A percentile compares a stretch with the other conserved stretches of the same genome.
Conservation (phyloP, 306 rosid species). For the Vigna radiata region DNA sequence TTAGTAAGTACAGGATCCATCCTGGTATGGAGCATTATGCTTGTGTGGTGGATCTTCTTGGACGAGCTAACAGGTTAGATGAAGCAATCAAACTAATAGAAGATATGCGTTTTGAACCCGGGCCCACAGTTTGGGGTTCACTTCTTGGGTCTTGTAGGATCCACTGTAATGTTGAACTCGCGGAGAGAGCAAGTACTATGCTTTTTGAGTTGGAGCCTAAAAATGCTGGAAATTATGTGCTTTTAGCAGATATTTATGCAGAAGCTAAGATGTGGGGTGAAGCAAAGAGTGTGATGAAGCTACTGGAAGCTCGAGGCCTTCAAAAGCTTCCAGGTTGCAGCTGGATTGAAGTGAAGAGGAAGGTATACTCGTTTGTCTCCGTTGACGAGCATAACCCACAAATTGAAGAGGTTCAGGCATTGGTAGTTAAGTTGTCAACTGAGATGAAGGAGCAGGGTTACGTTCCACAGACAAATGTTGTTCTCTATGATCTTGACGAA, state of each 20-base stretch:
- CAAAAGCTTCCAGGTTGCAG: conserved; percentile 85
- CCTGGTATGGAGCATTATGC: conserved; percentile 89
- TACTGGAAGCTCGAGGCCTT: conserved; percentile 65
- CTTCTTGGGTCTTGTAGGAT: conserved; percentile 90
- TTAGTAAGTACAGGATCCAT: conserved; percentile 56
- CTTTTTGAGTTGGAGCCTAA: conserved; percentile 84
- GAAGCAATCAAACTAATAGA: conserved; percentile 85
- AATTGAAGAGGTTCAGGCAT: conserved; percentile 71
- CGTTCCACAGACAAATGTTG: conserved; percentile 68
- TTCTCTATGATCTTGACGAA: conserved; percentile 79
- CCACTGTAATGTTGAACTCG: conserved; percentile 83
- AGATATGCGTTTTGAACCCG: conserved; percentile 77
- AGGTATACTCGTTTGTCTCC: conserved; percentile 73
- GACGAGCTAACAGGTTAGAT: conserved; percentile 83
- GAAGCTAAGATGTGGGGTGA: conserved; percentile 75
- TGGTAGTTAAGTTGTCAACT: conserved; percentile 60
- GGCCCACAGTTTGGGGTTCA: conserved; percentile 87
- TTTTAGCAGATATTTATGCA: conserved; percentile 83
- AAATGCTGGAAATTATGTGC: conserved; percentile 92
- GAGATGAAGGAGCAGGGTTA: conserved; percentile 86
- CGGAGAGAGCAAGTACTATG: conserved; percentile 75
- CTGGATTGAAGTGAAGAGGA: conserved; percentile 82
- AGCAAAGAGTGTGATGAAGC: conserved; percentile 73
- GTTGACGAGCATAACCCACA: conserved; percentile 73
- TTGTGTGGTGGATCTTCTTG: conserved; percentile 95